Percentiles rank a stretch among this genome's conserved stretches.
Conservation (phyloP, 805 yeast genomes). For the Cyberlindnera samutprakarnensis region DNA sequence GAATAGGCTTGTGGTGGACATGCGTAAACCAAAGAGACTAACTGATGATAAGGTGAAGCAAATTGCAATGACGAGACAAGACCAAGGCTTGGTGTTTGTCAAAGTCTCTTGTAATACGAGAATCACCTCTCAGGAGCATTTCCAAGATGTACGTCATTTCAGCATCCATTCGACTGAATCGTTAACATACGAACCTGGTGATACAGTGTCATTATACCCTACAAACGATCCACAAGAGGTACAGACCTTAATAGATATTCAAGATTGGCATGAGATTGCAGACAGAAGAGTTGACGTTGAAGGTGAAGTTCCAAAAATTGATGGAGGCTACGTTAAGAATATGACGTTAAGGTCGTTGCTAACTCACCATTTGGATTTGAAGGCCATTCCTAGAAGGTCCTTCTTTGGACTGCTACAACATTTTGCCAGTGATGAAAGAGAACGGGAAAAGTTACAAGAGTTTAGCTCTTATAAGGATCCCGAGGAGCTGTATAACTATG, state of each 20-base stretch:
- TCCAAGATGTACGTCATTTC: constrained; percentile 81
- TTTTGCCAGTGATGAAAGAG: constrained; percentile 69
- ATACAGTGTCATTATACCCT: constrained; percentile 72
- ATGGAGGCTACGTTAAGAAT: constrained; percentile 54
- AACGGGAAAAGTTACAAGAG: constrained; percentile 67
- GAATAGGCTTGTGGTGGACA: constrained; percentile 22
- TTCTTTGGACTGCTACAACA: constrained; percentile 72
- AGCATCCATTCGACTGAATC: constrained; percentile 8
- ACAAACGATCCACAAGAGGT: constrained; percentile 60
- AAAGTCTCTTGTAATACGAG: constrained; percentile 43
- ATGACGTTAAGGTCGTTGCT: constrained; percentile 67
- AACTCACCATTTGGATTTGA: constrained; percentile 75
- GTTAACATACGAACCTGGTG: constrained; percentile 62
- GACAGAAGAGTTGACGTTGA: constrained; percentile 42
- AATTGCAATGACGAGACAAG: constrained; percentile 26
- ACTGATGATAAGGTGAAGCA: constrained; percentile 23
- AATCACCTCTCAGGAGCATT: constrained; percentile 65
- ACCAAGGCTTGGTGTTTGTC: constrained; percentile 28
- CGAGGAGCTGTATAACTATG: constrained; percentile 82
- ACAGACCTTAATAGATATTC: constrained; percentile 53
- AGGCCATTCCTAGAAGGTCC: constrained; percentile 74
- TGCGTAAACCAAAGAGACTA: constrained; percentile 22
- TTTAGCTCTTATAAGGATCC: constrained; percentile 65
- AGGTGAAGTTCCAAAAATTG: constrained; percentile 23
- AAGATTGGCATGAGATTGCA: constrained; percentile 68